Evolutionary conservation across 2,329 filamentous ascomycete species (phyloP).

Genomic region (Epichloe sylvatica): DNA sequence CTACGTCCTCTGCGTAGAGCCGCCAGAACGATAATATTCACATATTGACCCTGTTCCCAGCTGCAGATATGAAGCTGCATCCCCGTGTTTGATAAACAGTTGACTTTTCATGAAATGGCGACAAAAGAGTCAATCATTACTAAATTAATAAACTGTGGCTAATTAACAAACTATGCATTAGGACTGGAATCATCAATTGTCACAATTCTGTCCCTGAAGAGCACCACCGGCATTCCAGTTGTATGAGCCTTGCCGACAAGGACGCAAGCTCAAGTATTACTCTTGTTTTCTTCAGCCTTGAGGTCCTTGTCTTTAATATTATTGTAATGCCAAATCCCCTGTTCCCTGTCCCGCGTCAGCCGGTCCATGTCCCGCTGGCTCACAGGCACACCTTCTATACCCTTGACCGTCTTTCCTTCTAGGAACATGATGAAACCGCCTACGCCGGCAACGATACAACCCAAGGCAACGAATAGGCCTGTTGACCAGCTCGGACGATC

Average conservation of each 20-base stretch:
- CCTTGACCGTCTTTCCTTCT: slow-evolving; percentile 59
- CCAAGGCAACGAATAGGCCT: slow-evolving; percentile 63
- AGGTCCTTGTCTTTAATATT: slow-evolving; percentile 24
- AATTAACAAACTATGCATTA: no score
- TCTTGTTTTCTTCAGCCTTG: slow-evolving; percentile 6
- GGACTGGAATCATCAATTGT: no score
- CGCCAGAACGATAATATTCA: no score
- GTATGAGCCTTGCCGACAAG: not conserved
- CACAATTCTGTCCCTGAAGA: no score
- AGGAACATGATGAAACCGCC: slow-evolving; percentile 57
- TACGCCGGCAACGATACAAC: slow-evolving; percentile 51
- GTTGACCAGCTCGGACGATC: slow-evolving; percentile 67
- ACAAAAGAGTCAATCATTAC: no score
- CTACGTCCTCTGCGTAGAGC: no score
- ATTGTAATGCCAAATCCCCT: slow-evolving; percentile 42
- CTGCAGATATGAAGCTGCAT: no score
- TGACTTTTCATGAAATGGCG: no score
- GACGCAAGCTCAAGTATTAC: not conserved
- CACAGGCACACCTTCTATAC: slow-evolving; percentile 56
- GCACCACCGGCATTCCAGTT: no score
- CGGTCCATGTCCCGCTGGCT: slow-evolving; percentile 38
- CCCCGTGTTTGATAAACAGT: no score
- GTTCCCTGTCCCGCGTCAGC: slow-evolving; percentile 37
- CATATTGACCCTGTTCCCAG: no score
- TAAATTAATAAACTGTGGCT: no score